Conservation (phyloP, 345 rosid species). For the Arabis alpina region DNA sequence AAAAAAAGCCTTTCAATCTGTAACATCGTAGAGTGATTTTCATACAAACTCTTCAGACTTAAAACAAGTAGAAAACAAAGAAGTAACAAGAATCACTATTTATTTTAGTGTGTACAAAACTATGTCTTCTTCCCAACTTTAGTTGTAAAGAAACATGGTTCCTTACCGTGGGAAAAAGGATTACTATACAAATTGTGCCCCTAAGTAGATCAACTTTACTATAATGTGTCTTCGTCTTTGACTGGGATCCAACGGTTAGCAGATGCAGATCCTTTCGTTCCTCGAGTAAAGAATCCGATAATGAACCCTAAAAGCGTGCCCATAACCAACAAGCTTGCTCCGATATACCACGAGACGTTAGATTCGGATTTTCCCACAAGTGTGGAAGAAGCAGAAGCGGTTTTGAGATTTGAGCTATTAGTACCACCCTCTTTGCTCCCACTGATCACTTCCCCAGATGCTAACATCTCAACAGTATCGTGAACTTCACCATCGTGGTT, state of each 20-base stretch:
- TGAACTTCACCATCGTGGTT: slow-evolving; percentile 92
- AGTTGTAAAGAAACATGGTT: slow-evolving; percentile 11
- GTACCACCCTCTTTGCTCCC: slow-evolving; percentile 38
- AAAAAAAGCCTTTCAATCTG: neutral
- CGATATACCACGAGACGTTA: slow-evolving; percentile 54
- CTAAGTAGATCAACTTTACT: slow-evolving; percentile 13
- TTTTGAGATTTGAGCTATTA: neutral
- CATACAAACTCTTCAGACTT: slow-evolving; percentile 8
- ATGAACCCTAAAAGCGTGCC: slow-evolving; percentile 68
- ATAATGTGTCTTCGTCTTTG: slow-evolving; percentile 63
- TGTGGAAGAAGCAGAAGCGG: slow-evolving; percentile 25
- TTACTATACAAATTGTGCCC: slow-evolving; percentile 33
- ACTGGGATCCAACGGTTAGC: slow-evolving; percentile 67
- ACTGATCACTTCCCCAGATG: slow-evolving; percentile 67
- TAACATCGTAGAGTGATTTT: slow-evolving; percentile 8
- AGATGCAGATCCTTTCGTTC: slow-evolving; percentile 49
- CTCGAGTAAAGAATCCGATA: slow-evolving; percentile 58
- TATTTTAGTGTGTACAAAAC: slow-evolving; percentile 18
- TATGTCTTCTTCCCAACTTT: slow-evolving; percentile 4
- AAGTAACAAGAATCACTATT: slow-evolving; percentile 19
- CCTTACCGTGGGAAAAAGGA: slow-evolving; percentile 29
- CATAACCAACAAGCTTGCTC: slow-evolving; percentile 63
- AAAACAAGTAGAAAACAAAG: slow-evolving; percentile 1
- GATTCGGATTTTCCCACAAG: slow-evolving; percentile 38
- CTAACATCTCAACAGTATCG: slow-evolving; percentile 76